Conservation (phyloP, 1,284 basidiomycete genomes). For the Leccinum huronense region DNA sequence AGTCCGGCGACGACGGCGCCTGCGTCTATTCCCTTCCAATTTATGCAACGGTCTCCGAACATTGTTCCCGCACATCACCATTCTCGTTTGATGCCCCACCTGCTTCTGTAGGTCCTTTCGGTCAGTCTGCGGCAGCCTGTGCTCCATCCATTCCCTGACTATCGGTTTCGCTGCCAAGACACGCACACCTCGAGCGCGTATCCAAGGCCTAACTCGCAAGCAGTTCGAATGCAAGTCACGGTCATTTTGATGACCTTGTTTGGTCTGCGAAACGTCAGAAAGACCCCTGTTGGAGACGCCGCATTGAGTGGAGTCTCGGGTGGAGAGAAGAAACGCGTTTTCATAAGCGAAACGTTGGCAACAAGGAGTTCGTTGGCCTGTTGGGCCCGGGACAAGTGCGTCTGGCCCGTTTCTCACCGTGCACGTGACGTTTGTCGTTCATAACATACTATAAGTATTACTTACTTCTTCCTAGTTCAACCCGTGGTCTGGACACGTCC, state of each 20-base stretch:
- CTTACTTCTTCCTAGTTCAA: constrained; percentile 42
- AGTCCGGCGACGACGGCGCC: constrained; percentile 38
- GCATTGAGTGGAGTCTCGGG: constrained; percentile 76
- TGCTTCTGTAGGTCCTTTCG: constrained; percentile 44
- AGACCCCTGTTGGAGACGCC: constrained; percentile 71
- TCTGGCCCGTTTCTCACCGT: not conserved
- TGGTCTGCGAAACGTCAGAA: constrained; percentile 62
- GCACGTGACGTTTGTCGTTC: constrained; percentile 1
- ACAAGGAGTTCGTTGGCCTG: constrained; percentile 44
- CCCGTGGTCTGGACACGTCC: constrained; percentile 69
- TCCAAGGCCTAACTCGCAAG: constrained; percentile 44
- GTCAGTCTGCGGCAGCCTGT: constrained; percentile 40
- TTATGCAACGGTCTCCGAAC: constrained; percentile 41
- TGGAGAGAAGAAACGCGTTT: constrained; percentile 76
- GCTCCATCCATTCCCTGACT: constrained; percentile 47
- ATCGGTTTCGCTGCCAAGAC: constrained; percentile 62
- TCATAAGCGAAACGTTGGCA: constrained; percentile 53
- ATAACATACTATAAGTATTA: too few relatives aligned
- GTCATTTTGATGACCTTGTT: constrained; percentile 66
- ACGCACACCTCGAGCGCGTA: constrained; percentile 53
- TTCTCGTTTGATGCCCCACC: constrained; percentile 48
- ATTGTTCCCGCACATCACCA: constrained; percentile 37
- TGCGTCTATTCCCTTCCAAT: constrained; percentile 43
- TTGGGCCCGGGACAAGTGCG: constrained; percentile 51
- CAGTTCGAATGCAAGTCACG: constrained; percentile 45